Evolutionary conservation across 306 rosid genomes (phyloP), one percentile per base, ranked within the genome.

Genomic region (Delonix regia): DNA sequence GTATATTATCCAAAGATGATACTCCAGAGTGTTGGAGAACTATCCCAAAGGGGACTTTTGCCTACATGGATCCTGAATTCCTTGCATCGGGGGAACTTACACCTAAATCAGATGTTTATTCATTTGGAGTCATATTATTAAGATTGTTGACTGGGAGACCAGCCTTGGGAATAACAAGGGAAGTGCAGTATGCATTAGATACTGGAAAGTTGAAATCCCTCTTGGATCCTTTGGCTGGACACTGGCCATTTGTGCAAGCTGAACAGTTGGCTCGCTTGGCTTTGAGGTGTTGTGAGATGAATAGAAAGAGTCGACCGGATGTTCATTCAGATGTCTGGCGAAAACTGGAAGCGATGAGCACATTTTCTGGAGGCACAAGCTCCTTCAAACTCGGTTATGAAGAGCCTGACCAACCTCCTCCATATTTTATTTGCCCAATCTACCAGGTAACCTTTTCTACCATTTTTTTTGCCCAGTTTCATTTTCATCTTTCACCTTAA

Each of bases 211-310:
- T 95, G 64, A 79, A 85, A 77, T 78, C 82, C 28, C 69, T 93
- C 36, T 78, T 95, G 83, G 99, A 95, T 85, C 93, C 98, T 71
- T 91, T 91, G 88, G 99, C 97, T 28, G 99, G 99, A 69, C 98
- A 90, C 71, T 93, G 99, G 99, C 98, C 98, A 48, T 89, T 91
- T 69, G 97, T 87, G 79, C 94, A 86, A 84, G 99, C 98, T 6
- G 91, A 91, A 70, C 94, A 89, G 83, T 85, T 93, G 83, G 82
- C 93, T 81, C 86, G 71, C 75, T 59, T 95, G 86, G 99, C 98
- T 21, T 53, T 95, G 69, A 84, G 98, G 85, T 95, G 99, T 68
- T 90, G 96, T 36, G 97, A 93, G 85, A 78, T 87, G 83, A 87
- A 60, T 47, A 79, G 94, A 21, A 87, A 81, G 85, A 83, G 47